These are phyloP conservation scores for Aureobasidium lini DNA, from an alignment of 2,329 filamentous ascomycete genomes.

Conservation along the genomic window DNA sequence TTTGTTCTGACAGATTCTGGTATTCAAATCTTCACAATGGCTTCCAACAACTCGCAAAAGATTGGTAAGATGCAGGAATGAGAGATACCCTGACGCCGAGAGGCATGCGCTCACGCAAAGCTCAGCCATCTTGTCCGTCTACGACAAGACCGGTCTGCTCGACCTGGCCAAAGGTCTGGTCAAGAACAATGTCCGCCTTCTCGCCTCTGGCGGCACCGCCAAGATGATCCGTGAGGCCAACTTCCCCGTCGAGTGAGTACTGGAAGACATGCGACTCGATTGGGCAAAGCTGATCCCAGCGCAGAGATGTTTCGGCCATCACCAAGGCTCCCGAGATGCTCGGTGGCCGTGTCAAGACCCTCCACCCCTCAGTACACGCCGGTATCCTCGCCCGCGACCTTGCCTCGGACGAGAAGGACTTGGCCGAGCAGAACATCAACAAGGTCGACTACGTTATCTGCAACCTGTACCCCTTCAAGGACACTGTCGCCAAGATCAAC, in stretches of 20 bases:
- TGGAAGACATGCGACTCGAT: background rate
- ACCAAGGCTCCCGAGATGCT: constrained; percentile 95
- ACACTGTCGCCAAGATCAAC: constrained; percentile 93
- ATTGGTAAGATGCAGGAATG: constrained; percentile 12
- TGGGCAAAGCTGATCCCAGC: background rate
- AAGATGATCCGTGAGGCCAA: constrained; percentile 95
- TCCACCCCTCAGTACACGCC: constrained; percentile 70
- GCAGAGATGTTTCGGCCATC: constrained; percentile 94
- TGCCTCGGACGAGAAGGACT: constrained; percentile 91
- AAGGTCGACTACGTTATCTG: constrained; percentile 94
- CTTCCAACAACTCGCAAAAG: constrained; percentile 11
- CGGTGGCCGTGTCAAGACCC: constrained; percentile 84
- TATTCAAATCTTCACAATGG: background rate
- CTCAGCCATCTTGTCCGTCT: constrained; percentile 87
- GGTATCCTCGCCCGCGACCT: constrained; percentile 91
- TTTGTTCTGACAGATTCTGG: constrained; percentile 2
- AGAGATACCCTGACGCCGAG: background rate
- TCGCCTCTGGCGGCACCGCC: constrained; percentile 91
- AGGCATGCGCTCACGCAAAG: constrained; percentile 7
- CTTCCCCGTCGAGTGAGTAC: constrained; percentile 79
- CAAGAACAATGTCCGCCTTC: constrained; percentile 81
- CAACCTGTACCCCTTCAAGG: constrained; percentile 99
- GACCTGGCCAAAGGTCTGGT: constrained; percentile 87
- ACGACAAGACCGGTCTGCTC: constrained; percentile 93
- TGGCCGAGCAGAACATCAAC: constrained; percentile 88